Evolutionary conservation across 2,329 filamentous ascomycete genomes (phyloP), one percentile per base, ranked within the genome.

Genomic region (Colletotrichum navitas): DNA sequence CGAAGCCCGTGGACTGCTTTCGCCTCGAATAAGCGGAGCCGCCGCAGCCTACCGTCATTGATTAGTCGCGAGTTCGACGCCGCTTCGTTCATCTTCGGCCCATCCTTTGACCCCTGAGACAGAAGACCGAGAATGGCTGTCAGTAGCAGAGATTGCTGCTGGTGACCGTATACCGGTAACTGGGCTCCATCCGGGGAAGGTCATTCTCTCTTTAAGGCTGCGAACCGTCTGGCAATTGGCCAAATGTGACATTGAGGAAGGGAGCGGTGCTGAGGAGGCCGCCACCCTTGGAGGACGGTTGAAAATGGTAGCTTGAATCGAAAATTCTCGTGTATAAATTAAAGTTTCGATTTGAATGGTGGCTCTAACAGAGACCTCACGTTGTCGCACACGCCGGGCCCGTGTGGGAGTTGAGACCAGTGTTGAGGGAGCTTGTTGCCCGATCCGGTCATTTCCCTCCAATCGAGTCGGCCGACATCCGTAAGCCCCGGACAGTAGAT

Each of bases 281-380:
- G n/a, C 14, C 12, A 2, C n/a, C 55, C 32, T 41, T 41, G 34
- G 32, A 26, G 18, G 29, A 29, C 29, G 36, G 36, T 3, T 14
- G n/a, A 3, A n/a, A 26, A 14, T 6, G 34, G 36, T 26, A 41
- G 55, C n/a, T 36, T 26, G 36, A 21, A 58, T 39, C 34, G 55
- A 26, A 29, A 26, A 58, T 58, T 41, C 14, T 18, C n/a, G 55
- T 41, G 36, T 41, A 41, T 58, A 39, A 58, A 41, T 58, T 58
- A 41, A 41, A 26, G n/a, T 58, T 34, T 58, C 55, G 55, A 41
- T 18, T 39, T 41, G 32, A 56, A 56, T 6, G 34, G n/a, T 56
- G 54, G 34, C 34, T 12, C 54, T 18, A 12, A 41, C 24, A 26
- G 7, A 58, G n/a, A 26, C 14, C 12, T 41, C 55, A 41, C 26